Evolutionary conservation across 169 alveolate species (phyloP).

Genomic region (Plasmodium berghei): DNA sequence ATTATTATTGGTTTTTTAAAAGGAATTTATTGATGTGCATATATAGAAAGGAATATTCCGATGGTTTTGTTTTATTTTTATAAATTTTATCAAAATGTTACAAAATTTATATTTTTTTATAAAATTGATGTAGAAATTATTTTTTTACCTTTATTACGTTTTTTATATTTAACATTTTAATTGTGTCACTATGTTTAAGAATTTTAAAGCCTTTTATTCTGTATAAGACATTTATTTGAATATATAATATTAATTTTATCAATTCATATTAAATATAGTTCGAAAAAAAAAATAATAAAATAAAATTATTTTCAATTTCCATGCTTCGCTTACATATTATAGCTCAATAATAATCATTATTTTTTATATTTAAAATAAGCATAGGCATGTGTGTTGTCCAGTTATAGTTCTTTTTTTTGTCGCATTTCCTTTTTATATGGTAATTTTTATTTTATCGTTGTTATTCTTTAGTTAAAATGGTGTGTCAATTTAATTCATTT

Average conservation of each 20-base stretch:
- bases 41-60: too few species aligned
- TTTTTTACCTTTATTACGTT: neutral
- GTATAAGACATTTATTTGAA: neutral
- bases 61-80: neutral
- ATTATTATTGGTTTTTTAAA: too few species aligned
- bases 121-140: neutral
- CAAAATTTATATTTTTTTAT: neutral
- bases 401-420: neutral
- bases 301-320: neutral
- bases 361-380: constrained; percentile 23
- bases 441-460: constrained; percentile 2
- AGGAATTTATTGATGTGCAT: too few species aligned
- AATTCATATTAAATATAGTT: neutral
- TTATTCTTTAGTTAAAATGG: neutral
- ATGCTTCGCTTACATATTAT: neutral
- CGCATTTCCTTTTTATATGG: neutral
- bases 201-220: constrained; percentile 1
- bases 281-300: neutral
- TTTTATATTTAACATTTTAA: neutral
- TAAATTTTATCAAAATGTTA: neutral
- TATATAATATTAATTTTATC: neutral
- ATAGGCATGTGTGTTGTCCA: constrained; percentile 14
- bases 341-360: neutral
- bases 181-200: neutral
- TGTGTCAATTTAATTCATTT: too few species aligned